Evolutionary conservation across 257 asterid genomes (phyloP).

Genomic region (Solanum bulbocastanum): DNA sequence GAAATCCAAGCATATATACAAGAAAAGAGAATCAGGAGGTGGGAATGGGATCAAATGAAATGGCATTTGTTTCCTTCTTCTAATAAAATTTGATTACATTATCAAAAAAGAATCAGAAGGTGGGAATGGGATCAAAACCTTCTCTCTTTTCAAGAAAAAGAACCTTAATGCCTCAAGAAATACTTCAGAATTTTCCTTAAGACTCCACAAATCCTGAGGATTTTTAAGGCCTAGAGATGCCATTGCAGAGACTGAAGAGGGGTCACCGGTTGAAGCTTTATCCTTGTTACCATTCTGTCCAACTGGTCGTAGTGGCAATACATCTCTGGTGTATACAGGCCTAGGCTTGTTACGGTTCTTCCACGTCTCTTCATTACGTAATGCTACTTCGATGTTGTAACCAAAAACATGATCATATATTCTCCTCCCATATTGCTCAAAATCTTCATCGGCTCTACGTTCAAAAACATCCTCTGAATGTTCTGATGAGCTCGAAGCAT

Average conservation of each 20-base stretch:
- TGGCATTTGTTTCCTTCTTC: background rate
- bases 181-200: conserved; percentile 68
- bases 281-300: conserved; percentile 64
- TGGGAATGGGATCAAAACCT: conserved; percentile 43
- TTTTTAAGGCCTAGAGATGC: conserved; percentile 69
- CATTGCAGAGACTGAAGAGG: conserved; percentile 70
- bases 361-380: conserved; percentile 89
- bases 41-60: background rate
- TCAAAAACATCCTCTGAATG: conserved; percentile 65
- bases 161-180: conserved; percentile 77
- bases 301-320: conserved; percentile 25
- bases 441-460: conserved; percentile 47
- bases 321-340: conserved; percentile 71
- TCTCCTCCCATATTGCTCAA: conserved; percentile 75
- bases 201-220: conserved; percentile 92
- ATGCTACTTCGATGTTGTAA: conserved; percentile 82
- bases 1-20: background rate
- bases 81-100: background rate
- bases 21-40: background rate
- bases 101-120: background rate
- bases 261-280: conserved; percentile 30
- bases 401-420: conserved; percentile 96
- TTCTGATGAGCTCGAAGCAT: conserved; percentile 62
- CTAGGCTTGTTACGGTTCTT: conserved; percentile 79
- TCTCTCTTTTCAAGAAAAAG: conserved; percentile 53